These are phyloP conservation scores for Sporothrix globosa DNA, from an alignment of 2,329 filamentous ascomycete genomes.

Conservation along the genomic window DNA sequence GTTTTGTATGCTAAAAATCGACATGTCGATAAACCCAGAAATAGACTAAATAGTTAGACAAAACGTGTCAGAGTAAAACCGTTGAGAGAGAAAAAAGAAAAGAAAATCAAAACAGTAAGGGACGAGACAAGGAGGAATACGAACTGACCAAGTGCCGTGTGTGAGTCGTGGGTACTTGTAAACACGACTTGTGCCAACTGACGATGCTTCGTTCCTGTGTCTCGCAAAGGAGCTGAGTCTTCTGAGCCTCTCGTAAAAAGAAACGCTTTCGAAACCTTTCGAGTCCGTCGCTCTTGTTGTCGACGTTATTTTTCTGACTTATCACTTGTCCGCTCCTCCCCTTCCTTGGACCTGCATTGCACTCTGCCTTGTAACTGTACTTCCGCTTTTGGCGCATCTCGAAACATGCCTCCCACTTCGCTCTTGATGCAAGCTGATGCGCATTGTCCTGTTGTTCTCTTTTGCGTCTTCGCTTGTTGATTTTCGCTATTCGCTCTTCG, in stretches of 20 bases:
- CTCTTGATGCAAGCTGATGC: not conserved
- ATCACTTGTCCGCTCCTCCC: not conserved
- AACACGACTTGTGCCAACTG: not conserved
- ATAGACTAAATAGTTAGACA: not conserved
- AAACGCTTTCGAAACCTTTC: conserved; percentile 18
- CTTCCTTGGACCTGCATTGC: conserved; percentile 13
- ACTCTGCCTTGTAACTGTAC: not conserved
- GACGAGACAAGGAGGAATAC: not conserved
- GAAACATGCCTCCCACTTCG: not conserved
- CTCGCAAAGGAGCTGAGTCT: not conserved
- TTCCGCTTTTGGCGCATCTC: not conserved
- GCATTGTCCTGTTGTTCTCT: not conserved
- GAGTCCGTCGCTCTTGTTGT: not conserved
- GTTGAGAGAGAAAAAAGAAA: not conserved
- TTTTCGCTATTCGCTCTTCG: not conserved
- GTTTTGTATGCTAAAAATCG: not conserved
- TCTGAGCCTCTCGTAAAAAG: not conserved
- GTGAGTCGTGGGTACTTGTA: not conserved
- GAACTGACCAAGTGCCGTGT: not conserved
- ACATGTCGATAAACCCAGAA: conserved; percentile 16
- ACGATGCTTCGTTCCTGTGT: not conserved
- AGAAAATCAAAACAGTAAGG: not conserved
- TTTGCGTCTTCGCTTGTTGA: not conserved
- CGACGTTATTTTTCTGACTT: not conserved
- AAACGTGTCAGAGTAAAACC: not conserved